Evolutionary conservation across 129 eudicot genomes (phyloP).

Genomic region (Pulicaria dysenterica): DNA sequence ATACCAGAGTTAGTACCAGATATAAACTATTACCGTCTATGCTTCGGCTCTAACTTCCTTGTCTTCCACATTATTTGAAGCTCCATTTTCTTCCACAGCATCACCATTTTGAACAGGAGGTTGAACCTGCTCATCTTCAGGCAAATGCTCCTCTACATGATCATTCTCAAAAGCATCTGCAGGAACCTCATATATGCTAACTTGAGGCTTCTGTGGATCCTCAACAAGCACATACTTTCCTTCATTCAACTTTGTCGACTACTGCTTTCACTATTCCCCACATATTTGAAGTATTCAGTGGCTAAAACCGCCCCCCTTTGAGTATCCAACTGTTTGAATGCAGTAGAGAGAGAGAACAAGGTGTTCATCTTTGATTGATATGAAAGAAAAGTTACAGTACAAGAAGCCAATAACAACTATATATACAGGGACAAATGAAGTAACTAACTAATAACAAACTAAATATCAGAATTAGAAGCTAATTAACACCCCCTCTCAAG

Average conservation of each 20-base stretch:
- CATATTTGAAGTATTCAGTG: conserved; percentile 77
- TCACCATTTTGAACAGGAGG: conserved; percentile 67
- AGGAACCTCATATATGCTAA: conserved; percentile 85
- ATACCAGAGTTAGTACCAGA: background rate
- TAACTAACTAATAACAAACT: too few relatives aligned
- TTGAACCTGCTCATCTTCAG: conserved; percentile 87
- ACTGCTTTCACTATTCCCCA: conserved; percentile 95
- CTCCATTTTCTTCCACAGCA: conserved; percentile 44
- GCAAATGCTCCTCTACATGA: conserved; percentile 78
- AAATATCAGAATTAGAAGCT: too few relatives aligned
- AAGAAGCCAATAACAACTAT: too few relatives aligned
- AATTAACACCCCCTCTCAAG: too few relatives aligned
- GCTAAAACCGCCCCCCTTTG: conserved; percentile 94
- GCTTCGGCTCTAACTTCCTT: conserved; percentile 51
- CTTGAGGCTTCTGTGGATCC: conserved; percentile 84
- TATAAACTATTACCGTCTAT: conserved; percentile 37
- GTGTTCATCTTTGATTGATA: too few relatives aligned
- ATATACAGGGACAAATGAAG: too few relatives aligned
- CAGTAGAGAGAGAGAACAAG: too few relatives aligned
- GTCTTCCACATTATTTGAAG: conserved; percentile 49
- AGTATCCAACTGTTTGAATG: conserved; percentile 82
- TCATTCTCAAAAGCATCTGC: conserved; percentile 92
- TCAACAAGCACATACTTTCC: conserved; percentile 83
- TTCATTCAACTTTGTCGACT: conserved; percentile 80
- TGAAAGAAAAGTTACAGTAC: too few relatives aligned